Conservation (phyloP, 73 alveolate genomes). For the Paramecium sexaurelia region DNA sequence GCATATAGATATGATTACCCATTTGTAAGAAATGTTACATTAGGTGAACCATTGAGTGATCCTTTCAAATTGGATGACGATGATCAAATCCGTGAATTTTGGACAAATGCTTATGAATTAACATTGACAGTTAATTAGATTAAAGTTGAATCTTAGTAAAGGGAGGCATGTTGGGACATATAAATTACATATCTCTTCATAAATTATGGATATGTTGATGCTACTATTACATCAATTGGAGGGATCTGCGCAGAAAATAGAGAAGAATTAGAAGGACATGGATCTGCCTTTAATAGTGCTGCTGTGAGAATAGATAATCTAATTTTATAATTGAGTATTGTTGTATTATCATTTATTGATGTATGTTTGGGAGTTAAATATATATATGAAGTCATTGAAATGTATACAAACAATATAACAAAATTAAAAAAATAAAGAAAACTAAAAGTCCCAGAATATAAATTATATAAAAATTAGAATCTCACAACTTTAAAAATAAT, state of each 20-base stretch:
- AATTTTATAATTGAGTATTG: not conserved
- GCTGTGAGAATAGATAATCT: not conserved
- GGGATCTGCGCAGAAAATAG: not conserved
- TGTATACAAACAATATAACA: constrained; percentile 22
- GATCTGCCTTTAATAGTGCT: not conserved
- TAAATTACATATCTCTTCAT: not conserved
- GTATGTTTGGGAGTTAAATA: constrained; percentile 7
- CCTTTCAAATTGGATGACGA: constrained; percentile 4
- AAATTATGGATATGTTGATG: constrained; percentile 47
- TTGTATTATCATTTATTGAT: not conserved
- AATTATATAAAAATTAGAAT: constrained; percentile 1
- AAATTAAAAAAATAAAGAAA: not conserved
- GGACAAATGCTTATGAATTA: constrained; percentile 33
- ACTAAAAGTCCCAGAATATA: constrained; percentile 15
- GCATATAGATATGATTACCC: not conserved
- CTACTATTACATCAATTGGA: not conserved
- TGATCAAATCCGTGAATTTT: constrained; percentile 15
- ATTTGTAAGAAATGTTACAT: not conserved
- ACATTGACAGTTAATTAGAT: not conserved
- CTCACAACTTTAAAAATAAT: constrained; percentile 32
- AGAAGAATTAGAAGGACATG: not conserved
- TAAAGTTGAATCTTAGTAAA: not conserved
- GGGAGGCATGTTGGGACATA: constrained; percentile 18
- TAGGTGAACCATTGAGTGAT: not conserved
- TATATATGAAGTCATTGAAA: constrained; percentile 35